Evolutionary conservation across 2,329 filamentous ascomycete genomes (phyloP).

Genomic region (Ustilaginoidea virens): DNA sequence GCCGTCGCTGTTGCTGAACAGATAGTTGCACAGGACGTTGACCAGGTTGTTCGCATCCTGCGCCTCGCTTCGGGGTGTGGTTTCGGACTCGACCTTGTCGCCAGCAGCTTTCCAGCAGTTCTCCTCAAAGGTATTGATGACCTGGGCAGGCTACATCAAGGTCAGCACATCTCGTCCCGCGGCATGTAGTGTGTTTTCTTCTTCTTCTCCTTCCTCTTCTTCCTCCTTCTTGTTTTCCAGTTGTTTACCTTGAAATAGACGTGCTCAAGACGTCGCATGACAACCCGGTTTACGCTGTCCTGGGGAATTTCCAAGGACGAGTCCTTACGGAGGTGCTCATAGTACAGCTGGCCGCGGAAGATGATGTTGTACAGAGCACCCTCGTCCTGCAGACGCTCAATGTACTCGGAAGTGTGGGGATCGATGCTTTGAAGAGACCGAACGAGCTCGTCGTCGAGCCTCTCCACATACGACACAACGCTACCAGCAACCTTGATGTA

Average conservation of each 20-base stretch:
- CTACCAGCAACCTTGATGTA: conserved; percentile 87
- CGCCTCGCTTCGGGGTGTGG: conserved; percentile 58
- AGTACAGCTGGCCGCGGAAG: conserved; percentile 76
- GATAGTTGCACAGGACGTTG: conserved; percentile 80
- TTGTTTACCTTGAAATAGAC: conserved; percentile 82
- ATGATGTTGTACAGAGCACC: conserved; percentile 82
- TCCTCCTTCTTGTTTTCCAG: too few species aligned
- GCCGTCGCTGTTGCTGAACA: conserved; percentile 87
- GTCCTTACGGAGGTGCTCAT: conserved; percentile 63
- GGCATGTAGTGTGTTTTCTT: background rate
- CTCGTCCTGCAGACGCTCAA: conserved; percentile 87
- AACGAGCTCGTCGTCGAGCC: conserved; percentile 92
- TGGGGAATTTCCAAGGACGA: conserved; percentile 58
- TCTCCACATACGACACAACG: conserved; percentile 85
- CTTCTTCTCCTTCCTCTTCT: too few species aligned
- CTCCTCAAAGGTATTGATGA: conserved; percentile 86
- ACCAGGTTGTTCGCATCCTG: conserved; percentile 63
- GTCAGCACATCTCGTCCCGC: conserved; percentile 3
- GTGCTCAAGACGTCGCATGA: conserved; percentile 91
- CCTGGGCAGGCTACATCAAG: conserved; percentile 54
- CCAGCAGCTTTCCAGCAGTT: conserved; percentile 80
- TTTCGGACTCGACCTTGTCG: conserved; percentile 52
- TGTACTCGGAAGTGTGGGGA: conserved; percentile 96
- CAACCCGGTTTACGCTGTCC: conserved; percentile 78
- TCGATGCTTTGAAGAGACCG: conserved; percentile 96